Evolutionary conservation across 768 basidiomycete genomes (phyloP).

Genomic region (Leucosporidium yakuticum): DNA sequence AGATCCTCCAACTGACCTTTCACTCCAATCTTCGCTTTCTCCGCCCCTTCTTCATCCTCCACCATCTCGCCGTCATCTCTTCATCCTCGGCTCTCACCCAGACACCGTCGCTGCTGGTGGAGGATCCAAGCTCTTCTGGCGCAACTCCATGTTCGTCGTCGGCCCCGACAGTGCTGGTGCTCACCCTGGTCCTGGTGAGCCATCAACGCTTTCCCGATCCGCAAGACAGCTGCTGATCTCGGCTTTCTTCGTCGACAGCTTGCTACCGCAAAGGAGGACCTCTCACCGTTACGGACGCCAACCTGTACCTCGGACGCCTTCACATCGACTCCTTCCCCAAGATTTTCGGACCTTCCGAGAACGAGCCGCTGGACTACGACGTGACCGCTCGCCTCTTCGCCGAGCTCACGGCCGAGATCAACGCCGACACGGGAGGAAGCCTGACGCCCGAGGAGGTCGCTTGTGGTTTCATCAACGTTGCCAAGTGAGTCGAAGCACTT

Average conservation of each 20-base stretch:
- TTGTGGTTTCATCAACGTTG: slow-evolving; percentile 90
- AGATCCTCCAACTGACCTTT: no score
- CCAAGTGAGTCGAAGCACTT: slow-evolving; percentile 97
- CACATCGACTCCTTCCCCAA: slow-evolving; percentile 88
- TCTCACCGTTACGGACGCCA: slow-evolving; percentile 86
- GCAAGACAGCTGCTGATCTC: no score
- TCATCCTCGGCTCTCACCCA: no score
- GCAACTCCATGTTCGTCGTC: slow-evolving; percentile 80
- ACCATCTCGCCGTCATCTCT: no score
- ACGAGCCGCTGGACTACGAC: slow-evolving; percentile 70
- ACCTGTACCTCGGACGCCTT: slow-evolving; percentile 78
- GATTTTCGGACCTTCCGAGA: slow-evolving; percentile 87
- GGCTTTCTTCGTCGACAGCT: slow-evolving; percentile 44
- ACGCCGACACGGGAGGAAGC: slow-evolving; percentile 48
- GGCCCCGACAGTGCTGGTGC: slow-evolving; percentile 95
- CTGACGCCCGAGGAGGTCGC: slow-evolving; percentile 73
- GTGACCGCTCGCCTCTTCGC: slow-evolving; percentile 66
- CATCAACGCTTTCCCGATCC: no score
- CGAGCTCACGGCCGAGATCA: slow-evolving; percentile 62
- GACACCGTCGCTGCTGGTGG: slow-evolving; percentile 83
- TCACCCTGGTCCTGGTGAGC: slow-evolving; percentile 68
- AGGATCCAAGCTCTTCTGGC: slow-evolving; percentile 79
- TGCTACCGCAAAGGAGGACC: slow-evolving; percentile 81
- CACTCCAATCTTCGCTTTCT: no score
- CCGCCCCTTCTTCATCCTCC: no score